Evolutionary conservation across 225 moss, liverwort and hornwort genomes (phyloP), one percentile per base, ranked within the genome.

Genomic region (Polytrichum formosum): DNA sequence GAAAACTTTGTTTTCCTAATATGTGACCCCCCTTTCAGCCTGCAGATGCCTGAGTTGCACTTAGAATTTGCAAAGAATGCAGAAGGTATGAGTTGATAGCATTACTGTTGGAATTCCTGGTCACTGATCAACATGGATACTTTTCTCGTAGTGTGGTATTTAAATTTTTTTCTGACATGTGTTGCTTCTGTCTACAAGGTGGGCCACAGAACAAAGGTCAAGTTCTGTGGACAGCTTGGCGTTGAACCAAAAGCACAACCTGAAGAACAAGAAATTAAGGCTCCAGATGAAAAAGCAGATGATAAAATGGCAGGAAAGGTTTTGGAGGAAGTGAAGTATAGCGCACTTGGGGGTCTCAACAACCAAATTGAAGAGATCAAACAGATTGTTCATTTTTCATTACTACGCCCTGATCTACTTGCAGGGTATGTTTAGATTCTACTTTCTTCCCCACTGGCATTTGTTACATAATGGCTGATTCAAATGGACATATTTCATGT

Each of bases 351-450:
- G 77, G 98, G 98, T 26, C 90, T 98, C 60, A 79, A 90, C 54
- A 77, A 61, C 35, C 87, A 98, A 72, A 98, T 98, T 69, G 82
- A 85, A 28, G 88, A 88, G 63, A 88, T 98, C 26, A 88, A 91
- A 75, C 88, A 90, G 73, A 91, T 92, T 69, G 87, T 98, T 68
- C 91, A 87, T 61, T 84, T 94, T 65, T 88, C 98, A n/a, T 73
- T 98, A 26, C 80, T 94, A 54, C 87, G 73, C 20, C 92, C 94
- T 18, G 83, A 90, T 53, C 83, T 88, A 71, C 87, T 94, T 70
- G 82, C 74, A 63, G 84, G 81, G 98, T 94, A 86, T 20, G n/a
- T 33, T 5, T n/a, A 21, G 7, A 61, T 22, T 61, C 25, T 25
- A n/a, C n/a, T 64, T 54, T 63, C 56, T 7, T 9, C 54, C 31